Base-by-base conservation (phyloP, 2,329 filamentous ascomycete species). In the Penicillium verrucosum region DNA sequence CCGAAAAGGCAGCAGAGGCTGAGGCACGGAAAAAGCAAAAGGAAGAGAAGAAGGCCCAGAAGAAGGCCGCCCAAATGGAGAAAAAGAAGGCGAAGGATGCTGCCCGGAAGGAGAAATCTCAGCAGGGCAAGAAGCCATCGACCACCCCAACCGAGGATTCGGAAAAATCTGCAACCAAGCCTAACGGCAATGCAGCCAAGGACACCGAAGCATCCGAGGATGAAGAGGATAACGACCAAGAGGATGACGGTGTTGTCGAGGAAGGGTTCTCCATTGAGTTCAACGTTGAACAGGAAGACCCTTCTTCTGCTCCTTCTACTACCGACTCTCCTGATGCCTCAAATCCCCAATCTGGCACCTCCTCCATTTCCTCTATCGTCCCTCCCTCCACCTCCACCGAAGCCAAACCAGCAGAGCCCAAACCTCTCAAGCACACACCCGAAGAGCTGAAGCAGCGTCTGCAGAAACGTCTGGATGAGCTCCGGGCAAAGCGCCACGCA, bases 401-500 rank as follows among this genome's bases (percentile, higher is more conserved):
- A 59, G 61, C 61, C 58, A 63, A 69, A 47, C 58, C 66, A 41
- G 57, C 67, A 59, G 69, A 70, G 68, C 82, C 83, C 14, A 89
- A 87, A 72, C 82, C 88, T 30, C 78, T 76, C 58, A 88, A 88
- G 54, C 80, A 85, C 60, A 87, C 92, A 69, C 88, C 87, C 41
- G 85, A 90, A 58, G 85, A 88, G 27, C 84, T 96, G 45, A 87
- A 89, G 68, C 85, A 88, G 56, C 88, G 92, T 43, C 81, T 99
- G 49, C 87, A 89, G 55, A 89, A 89, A 65, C 89, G 87, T 60
- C 92, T 99, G 54, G 90, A 94, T 65, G 88, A 88, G 44, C 85
- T 97, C 48, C 89, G 93, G 58, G 89, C 90, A 10, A 86, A 87
- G 27, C 87, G 94, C 58, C 96, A 96, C 73, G 92, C 93, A 6